These are phyloP conservation scores for Verticillium longisporum DNA, from an alignment of 2,329 filamentous ascomycete genomes.

Conservation along the genomic window DNA sequence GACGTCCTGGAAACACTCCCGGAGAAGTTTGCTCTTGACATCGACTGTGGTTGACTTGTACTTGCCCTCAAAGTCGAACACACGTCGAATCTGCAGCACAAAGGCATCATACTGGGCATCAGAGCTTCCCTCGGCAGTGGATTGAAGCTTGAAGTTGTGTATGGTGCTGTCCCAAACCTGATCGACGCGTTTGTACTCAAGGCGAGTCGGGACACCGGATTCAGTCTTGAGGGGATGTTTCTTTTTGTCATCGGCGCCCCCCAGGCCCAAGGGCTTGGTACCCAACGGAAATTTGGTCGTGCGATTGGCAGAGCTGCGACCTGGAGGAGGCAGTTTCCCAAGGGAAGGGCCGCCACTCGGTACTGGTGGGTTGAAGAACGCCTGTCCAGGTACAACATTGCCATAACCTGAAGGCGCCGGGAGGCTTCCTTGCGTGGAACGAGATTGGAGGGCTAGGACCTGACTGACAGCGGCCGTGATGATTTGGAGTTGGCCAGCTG, in stretches of 20 bases:
- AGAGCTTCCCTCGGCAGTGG: conserved; percentile 37
- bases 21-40: conserved; percentile 75
- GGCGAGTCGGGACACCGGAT: not conserved
- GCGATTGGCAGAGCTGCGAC: no score
- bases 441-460: not conserved
- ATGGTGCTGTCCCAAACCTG: conserved; percentile 44
- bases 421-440: not conserved
- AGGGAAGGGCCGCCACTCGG: not conserved
- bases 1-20: conserved; percentile 62
- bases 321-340: not conserved
- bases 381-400: not conserved
- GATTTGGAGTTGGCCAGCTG: not conserved
- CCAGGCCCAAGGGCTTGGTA: not conserved
- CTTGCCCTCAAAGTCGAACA: conserved; percentile 80
- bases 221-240: not conserved
- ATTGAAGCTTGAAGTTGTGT: conserved; percentile 47
- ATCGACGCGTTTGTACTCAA: conserved; percentile 46
- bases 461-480: not conserved
- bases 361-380: not conserved
- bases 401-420: not conserved
- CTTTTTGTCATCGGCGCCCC: not conserved
- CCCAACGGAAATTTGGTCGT: not conserved
- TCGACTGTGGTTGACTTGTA: conserved; percentile 68
- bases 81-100: conserved; percentile 75
- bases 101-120: conserved; percentile 66